A percentile compares a stretch with the other conserved stretches of the same genome.
Evolutionary conservation across 2,329 filamentous ascomycete genomes (phyloP).

Genomic region (Pseudogymnoascus sp.): DNA sequence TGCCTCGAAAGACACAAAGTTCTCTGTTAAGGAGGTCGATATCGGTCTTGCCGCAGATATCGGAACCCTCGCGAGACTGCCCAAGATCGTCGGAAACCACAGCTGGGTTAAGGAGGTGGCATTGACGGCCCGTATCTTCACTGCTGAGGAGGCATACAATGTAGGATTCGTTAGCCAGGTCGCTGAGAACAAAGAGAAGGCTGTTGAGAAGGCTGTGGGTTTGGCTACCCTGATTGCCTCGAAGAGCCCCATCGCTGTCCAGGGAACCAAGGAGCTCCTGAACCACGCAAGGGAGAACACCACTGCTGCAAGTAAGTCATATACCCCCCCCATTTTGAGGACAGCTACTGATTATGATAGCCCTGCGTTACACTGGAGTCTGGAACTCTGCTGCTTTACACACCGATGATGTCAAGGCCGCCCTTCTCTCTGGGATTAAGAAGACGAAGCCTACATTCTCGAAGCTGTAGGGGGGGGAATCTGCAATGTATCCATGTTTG

Average conservation of each 20-base stretch:
- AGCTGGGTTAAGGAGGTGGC: constrained; percentile 76
- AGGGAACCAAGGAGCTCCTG: constrained; percentile 79
- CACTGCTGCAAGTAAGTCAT: constrained; percentile 60
- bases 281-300: constrained; percentile 73
- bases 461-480: constrained; percentile 52
- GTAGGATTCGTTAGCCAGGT: constrained; percentile 64
- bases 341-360: constrained; percentile 29
- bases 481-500: background rate
- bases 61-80: constrained; percentile 64
- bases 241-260: constrained; percentile 83
- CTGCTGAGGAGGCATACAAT: constrained; percentile 57
- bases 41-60: constrained; percentile 75
- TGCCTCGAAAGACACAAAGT: constrained; percentile 47
- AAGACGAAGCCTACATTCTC: constrained; percentile 76
- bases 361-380: constrained; percentile 70
- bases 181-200: constrained; percentile 51
- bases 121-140: constrained; percentile 62
- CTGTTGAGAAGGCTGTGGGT: constrained; percentile 53
- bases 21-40: constrained; percentile 74
- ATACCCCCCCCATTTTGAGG: constrained; percentile 2
- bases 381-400: constrained; percentile 86
- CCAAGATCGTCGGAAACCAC: constrained; percentile 60
- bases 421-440: constrained; percentile 66
- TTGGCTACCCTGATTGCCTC: constrained; percentile 57
- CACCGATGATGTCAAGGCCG: constrained; percentile 65